Conservation (phyloP, 2,329 filamentous ascomycete species). For the Thielaviopsis euricoi region DNA sequence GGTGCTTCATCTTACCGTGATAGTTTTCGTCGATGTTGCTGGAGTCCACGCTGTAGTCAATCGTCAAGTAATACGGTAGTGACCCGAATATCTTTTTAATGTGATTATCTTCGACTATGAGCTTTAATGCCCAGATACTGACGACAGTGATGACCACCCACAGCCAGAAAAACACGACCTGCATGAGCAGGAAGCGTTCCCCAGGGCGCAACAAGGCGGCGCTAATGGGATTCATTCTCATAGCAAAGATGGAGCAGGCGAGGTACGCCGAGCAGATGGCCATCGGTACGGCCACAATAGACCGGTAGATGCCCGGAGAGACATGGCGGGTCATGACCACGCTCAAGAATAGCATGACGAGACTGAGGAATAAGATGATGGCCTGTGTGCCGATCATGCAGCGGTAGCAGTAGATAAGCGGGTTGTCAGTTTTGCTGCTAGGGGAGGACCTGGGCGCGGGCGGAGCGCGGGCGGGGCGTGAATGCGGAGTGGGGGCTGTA, state of each 20-base stretch:
- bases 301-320: not conserved
- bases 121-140: not conserved
- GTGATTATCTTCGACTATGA: not conserved
- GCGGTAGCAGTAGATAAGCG: too few species aligned
- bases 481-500: too few species aligned
- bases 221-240: not conserved
- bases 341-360: not conserved
- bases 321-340: not conserved
- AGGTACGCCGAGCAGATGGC: not conserved
- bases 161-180: not conserved
- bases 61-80: too few species aligned
- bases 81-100: not conserved
- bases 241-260: not conserved
- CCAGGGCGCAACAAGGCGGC: not conserved
- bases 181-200: not conserved
- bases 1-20: too few species aligned
- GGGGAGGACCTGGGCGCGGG: too few species aligned
- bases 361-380: too few species aligned
- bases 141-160: not conserved
- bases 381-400: too few species aligned
- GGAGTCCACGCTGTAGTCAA: too few species aligned
- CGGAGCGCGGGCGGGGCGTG: too few species aligned
- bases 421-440: too few species aligned
- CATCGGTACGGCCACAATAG: not conserved
- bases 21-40: too few species aligned